Evolutionary conservation across 2,329 filamentous ascomycete species (phyloP).

Genomic region (Pseudogymnoascus sp.): DNA sequence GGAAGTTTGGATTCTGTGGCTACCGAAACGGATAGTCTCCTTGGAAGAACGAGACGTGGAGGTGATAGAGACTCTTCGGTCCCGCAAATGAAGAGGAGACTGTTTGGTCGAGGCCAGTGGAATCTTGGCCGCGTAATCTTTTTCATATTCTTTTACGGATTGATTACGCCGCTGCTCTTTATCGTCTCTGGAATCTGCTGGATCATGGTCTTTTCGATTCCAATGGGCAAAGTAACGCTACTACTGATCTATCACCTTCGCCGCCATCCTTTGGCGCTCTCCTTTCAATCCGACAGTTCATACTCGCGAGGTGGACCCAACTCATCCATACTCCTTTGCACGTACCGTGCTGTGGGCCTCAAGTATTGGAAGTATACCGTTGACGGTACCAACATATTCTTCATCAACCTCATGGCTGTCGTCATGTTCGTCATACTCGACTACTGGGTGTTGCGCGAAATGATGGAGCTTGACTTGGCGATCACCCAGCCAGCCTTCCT

Average conservation of each 20-base stretch:
- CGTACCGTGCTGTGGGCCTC: constrained; percentile 85
- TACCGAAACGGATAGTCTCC: constrained; percentile 81
- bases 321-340: constrained; percentile 86
- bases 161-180: constrained; percentile 79
- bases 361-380: constrained; percentile 99
- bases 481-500: constrained; percentile 79
- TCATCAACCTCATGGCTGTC: constrained; percentile 91
- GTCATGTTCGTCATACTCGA: constrained; percentile 94
- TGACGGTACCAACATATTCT: constrained; percentile 96
- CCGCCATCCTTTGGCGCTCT: constrained; percentile 83
- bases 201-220: constrained; percentile 95
- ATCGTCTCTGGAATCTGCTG: constrained; percentile 84
- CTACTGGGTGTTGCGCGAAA: constrained; percentile 67
- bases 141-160: constrained; percentile 90
- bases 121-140: constrained; percentile 90
- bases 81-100: constrained; percentile 59
- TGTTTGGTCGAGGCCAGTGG: constrained; percentile 95
- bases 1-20: constrained; percentile 78
- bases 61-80: constrained; percentile 33
- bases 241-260: constrained; percentile 86
- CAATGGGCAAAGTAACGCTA: constrained; percentile 92
- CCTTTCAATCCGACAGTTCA: constrained; percentile 79
- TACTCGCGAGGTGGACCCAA: constrained; percentile 65
- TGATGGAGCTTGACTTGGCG: constrained; percentile 60
- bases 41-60: constrained; percentile 56